phyloP scores from a whole-genome alignment of 306 rosid species.

The Glycine tomentella region DNA sequence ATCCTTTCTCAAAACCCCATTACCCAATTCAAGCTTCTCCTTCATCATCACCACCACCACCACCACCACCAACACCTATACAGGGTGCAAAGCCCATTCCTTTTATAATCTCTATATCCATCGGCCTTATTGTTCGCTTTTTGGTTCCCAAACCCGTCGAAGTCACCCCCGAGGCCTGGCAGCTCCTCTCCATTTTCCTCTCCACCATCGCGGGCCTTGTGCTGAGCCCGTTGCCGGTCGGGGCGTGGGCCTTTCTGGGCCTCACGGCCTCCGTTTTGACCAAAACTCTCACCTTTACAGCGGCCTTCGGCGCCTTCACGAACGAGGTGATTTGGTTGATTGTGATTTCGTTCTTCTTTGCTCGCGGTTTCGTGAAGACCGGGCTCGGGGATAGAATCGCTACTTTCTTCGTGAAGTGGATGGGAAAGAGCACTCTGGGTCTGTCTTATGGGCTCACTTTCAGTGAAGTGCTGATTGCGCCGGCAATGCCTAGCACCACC shows the following conservation, averaged over 20 bases:
- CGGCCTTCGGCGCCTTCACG: conserved; percentile 89
- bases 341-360: conserved; percentile 94
- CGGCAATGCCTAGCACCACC: conserved; percentile 98
- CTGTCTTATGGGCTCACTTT: conserved; percentile 85
- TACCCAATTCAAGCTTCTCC: conserved; percentile 55
- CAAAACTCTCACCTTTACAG: conserved; percentile 66
- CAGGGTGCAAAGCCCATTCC: conserved; percentile 79
- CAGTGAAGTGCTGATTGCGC: conserved; percentile 90
- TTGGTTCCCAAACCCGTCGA: conserved; percentile 75
- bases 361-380: conserved; percentile 96
- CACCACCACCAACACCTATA: conserved; percentile 2
- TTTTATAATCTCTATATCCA: conserved; percentile 57
- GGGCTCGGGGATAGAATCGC: conserved; percentile 94
- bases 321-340: conserved; percentile 95
- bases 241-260: conserved; percentile 96
- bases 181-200: conserved; percentile 79
- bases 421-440: conserved; percentile 90
- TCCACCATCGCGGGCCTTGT: conserved; percentile 93
- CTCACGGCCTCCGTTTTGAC: conserved; percentile 70
- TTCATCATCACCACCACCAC: no score
- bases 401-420: conserved; percentile 84
- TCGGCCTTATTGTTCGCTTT: conserved; percentile 75
- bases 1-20: conserved; percentile 48
- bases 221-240: conserved; percentile 87
- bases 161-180: conserved; percentile 86